Evolutionary conservation across 140 eudicot species (phyloP), one percentile per base, ranked within the genome.

Genomic region (Bidens hawaiensis): DNA sequence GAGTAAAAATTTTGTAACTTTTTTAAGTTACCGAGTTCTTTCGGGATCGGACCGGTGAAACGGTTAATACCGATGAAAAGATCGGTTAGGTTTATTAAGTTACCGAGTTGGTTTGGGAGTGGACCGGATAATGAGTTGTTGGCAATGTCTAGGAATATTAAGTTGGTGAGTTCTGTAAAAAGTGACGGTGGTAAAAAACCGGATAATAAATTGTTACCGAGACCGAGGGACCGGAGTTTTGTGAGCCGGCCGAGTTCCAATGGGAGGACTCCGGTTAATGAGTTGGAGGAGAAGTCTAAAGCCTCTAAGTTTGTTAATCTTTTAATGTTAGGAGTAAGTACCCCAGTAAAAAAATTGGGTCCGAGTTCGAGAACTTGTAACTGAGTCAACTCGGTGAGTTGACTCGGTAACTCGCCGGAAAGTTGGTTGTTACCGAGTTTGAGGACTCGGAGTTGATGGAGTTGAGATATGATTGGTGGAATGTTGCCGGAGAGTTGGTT

Each of bases 71-170:
- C 95, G 31, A 89, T 54, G 54, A 65, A 83, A 61, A 89, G 85
- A 65, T 81, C 83, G 15, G 83, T 72, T 0, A 89, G 79, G 12
- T 75, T 78, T 0, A 40, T 9, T 8, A 86, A 61, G 21, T 58
- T 67, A 0, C 89, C 90, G 2, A 89, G 74, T 56, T 79, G 83
- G 10, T 68, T 59, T 0, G 95, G 87, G 45, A 89, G 74, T 11
- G 19, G 23, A 8, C 95, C 94, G 17, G 85, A 81, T 11, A 89
- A 75, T 9, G 91, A 54, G 64, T 89, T 89, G 74, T 89, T 89
- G 3, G 95, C 71, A 9, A 85, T 64, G 64, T 89, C 97, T 4
- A 89, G 33, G 19, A 81, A 73, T 0, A 76, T 23, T 42, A 89
- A 42, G 41, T 59, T 41, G 0, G 26, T 43, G 25, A 85, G 81